These are phyloP conservation scores for Sungouiozyma ichnusensis DNA, from an alignment of 805 yeast species.

Conservation along the genomic window DNA sequence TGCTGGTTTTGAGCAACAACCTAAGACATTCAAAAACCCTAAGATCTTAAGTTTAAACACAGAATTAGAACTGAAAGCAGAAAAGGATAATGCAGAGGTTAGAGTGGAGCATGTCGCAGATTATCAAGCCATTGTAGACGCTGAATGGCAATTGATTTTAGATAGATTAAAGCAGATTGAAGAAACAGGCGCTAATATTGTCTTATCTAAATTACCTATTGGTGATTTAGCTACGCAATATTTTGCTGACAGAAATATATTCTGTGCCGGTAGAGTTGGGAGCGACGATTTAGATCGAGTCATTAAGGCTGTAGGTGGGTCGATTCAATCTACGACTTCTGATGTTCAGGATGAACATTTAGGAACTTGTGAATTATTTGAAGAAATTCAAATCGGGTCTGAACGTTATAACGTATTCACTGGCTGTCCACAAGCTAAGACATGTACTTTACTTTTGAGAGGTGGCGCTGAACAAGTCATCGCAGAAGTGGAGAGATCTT, in stretches of 20 bases:
- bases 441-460: slow-evolving; percentile 86
- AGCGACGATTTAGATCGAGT: slow-evolving; percentile 87
- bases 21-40: slow-evolving; percentile 72
- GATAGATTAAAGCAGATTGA: slow-evolving; percentile 76
- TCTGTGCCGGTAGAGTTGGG: slow-evolving; percentile 94
- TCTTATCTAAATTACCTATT: slow-evolving; percentile 87
- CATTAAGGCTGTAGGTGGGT: slow-evolving; percentile 87
- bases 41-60: slow-evolving; percentile 78
- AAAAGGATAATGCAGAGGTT: slow-evolving; percentile 97
- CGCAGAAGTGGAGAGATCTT: slow-evolving; percentile 94
- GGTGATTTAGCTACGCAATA: slow-evolving; percentile 98
- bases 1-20: slow-evolving; percentile 99
- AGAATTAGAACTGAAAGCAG: slow-evolving; percentile 94
- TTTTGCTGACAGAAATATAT: slow-evolving; percentile 91
- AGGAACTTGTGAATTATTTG: slow-evolving; percentile 78
- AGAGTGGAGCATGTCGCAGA: slow-evolving; percentile 88
- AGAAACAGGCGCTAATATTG: slow-evolving; percentile 82
- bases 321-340: slow-evolving; percentile 67
- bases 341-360: slow-evolving; percentile 61
- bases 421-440: slow-evolving; percentile 86
- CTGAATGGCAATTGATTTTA: slow-evolving; percentile 95
- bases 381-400: slow-evolving; percentile 91
- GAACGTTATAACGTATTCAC: slow-evolving; percentile 89
- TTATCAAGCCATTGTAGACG: slow-evolving; percentile 93
- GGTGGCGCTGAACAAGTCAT: slow-evolving; percentile 98